Evolutionary conservation across 768 basidiomycete species (phyloP).

Genomic region (Collybiopsis luxurians): DNA sequence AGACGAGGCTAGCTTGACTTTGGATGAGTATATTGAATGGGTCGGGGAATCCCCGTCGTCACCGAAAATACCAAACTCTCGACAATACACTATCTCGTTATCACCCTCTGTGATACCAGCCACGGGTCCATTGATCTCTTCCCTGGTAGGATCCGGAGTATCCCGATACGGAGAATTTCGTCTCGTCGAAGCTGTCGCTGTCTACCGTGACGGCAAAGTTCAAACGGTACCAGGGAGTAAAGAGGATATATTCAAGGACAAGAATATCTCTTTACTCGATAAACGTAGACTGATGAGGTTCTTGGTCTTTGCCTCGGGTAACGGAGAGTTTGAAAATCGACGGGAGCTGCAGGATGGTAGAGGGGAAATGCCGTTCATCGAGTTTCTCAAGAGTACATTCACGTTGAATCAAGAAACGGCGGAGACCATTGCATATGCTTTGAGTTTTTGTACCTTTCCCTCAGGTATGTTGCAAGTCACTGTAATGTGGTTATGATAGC

Average conservation of each 20-base stretch:
- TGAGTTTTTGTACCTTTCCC: conserved; percentile 65
- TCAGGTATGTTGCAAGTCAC: conserved; percentile 43
- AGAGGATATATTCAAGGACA: conserved; percentile 90
- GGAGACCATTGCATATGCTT: conserved; percentile 67
- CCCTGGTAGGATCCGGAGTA: conserved; percentile 79
- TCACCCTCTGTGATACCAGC: conserved; percentile 80
- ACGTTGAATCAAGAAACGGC: conserved; percentile 55
- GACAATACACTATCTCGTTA: conserved; percentile 86
- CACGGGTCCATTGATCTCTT: conserved; percentile 72
- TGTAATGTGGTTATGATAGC: neutral
- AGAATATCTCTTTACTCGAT: conserved; percentile 70
- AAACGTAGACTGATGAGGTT: conserved; percentile 94
- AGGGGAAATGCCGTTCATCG: conserved; percentile 52
- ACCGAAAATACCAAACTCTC: conserved; percentile 51
- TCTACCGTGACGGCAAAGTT: conserved; percentile 47
- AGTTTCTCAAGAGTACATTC: conserved; percentile 67
- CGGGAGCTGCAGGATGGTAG: conserved; percentile 54
- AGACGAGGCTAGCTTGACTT: conserved; percentile 74
- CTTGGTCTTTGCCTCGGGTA: conserved; percentile 70
- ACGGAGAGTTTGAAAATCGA: conserved; percentile 58
- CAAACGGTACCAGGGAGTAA: conserved; percentile 85
- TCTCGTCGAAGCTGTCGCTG: conserved; percentile 66
- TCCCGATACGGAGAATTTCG: conserved; percentile 90
- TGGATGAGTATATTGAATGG: conserved; percentile 80
- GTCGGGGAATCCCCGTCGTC: conserved; percentile 42